A percentile compares a stretch with the other conserved stretches of the same genome.
Evolutionary conservation across 2,329 filamentous ascomycete genomes (phyloP).

Genomic region (Rutstroemia sp.): DNA sequence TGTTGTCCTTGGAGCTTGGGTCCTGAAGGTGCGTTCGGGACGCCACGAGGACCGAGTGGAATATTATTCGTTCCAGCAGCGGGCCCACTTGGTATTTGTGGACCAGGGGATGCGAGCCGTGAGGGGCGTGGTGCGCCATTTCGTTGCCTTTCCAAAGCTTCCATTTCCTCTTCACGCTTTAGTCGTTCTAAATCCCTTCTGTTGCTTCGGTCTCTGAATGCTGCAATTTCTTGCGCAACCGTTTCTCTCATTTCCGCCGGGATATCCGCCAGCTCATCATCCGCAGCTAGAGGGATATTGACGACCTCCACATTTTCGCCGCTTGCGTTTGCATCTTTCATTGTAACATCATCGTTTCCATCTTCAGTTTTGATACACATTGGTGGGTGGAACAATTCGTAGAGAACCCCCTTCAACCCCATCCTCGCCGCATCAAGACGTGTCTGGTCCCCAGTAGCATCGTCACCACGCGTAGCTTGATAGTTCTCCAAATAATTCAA

Average conservation of each 20-base stretch:
- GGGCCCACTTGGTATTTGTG: slow-evolving; percentile 46
- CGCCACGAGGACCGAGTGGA: slow-evolving; percentile 64
- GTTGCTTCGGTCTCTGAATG: slow-evolving; percentile 87
- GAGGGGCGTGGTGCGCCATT: slow-evolving; percentile 58
- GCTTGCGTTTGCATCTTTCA: slow-evolving; percentile 53
- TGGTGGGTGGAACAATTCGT: slow-evolving; percentile 64
- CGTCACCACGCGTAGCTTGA: slow-evolving; percentile 57
- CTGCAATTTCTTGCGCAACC: slow-evolving; percentile 86
- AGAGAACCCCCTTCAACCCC: slow-evolving; percentile 60
- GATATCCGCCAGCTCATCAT: slow-evolving; percentile 93
- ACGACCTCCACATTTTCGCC: slow-evolving; percentile 73
- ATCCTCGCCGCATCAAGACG: slow-evolving; percentile 62
- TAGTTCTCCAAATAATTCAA: slow-evolving; percentile 80
- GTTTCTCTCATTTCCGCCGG: slow-evolving; percentile 94
- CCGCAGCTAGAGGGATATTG: slow-evolving; percentile 77
- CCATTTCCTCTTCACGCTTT: slow-evolving; percentile 84
- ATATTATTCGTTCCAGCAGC: slow-evolving; percentile 63
- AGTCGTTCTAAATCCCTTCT: slow-evolving; percentile 82
- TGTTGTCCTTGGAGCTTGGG: slow-evolving; percentile 56
- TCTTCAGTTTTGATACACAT: slow-evolving; percentile 43
- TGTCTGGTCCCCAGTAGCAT: slow-evolving; percentile 53
- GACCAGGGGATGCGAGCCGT: slow-evolving; percentile 63
- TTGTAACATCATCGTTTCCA: slow-evolving; percentile 58
- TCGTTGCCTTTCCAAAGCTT: slow-evolving; percentile 72
- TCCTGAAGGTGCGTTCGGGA: slow-evolving; percentile 69